These are phyloP conservation scores for Citrus australasica DNA, from an alignment of 345 rosid genomes.

Conservation along the genomic window DNA sequence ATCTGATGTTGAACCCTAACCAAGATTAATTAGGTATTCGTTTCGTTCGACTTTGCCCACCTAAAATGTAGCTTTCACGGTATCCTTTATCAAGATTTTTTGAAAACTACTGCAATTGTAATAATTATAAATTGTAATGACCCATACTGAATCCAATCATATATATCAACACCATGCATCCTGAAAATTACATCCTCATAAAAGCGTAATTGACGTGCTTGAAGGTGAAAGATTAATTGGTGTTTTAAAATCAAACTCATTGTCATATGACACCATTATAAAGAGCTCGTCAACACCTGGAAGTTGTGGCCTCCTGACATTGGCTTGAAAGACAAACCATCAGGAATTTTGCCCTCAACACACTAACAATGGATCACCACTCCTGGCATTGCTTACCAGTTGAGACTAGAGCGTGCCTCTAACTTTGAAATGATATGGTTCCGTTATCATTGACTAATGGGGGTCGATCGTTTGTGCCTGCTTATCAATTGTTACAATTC, in stretches of 20 bases:
- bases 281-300: neutral
- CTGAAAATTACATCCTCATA: neutral
- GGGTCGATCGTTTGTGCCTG: too few species aligned
- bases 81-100: slow-evolving; percentile 3
- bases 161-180: neutral
- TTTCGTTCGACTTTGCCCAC: neutral
- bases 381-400: too few species aligned
- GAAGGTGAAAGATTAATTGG: neutral
- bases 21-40: neutral
- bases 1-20: neutral
- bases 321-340: too few species aligned
- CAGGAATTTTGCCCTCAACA: too few species aligned
- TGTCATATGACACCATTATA: neutral
- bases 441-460: too few species aligned
- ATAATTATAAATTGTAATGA: neutral
- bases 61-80: slow-evolving; percentile 6
- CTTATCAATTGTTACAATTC: too few species aligned
- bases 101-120: neutral
- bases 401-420: too few species aligned
- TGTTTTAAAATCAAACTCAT: too few species aligned
- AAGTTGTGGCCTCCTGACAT: too few species aligned
- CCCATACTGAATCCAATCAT: neutral
- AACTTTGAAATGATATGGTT: too few species aligned
- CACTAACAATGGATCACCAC: too few species aligned
- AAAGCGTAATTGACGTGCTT: neutral